Conservation (phyloP, 495 filamentous ascomycete species). For the Penicillium fimorum region DNA sequence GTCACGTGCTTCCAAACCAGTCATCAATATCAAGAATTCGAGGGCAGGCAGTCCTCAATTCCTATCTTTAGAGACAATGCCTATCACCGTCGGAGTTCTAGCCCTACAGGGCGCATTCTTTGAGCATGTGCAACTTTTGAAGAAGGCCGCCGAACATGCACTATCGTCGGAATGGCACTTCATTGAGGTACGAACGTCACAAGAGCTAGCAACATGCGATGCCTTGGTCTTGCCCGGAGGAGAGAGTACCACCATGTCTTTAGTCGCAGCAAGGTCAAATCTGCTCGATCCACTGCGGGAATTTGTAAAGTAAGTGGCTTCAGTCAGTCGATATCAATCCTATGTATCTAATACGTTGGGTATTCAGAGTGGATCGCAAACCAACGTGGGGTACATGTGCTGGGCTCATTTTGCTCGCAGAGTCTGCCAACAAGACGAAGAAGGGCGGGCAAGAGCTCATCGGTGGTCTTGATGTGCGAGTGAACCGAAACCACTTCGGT, state of each 20-base stretch:
- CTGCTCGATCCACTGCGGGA: constrained; percentile 81
- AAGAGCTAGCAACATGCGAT: constrained; percentile 69
- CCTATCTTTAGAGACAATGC: constrained; percentile 26
- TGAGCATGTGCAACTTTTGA: constrained; percentile 80
- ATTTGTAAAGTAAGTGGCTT: constrained; percentile 80
- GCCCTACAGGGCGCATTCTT: constrained; percentile 92
- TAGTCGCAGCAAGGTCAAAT: constrained; percentile 77
- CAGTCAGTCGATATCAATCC: neutral
- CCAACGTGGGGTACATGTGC: constrained; percentile 97
- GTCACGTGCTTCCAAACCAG: constrained; percentile 26
- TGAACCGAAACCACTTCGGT: constrained; percentile 95
- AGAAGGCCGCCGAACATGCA: constrained; percentile 54
- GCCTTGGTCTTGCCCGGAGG: constrained; percentile 90
- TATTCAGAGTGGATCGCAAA: constrained; percentile 53
- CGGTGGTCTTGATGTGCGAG: constrained; percentile 85
- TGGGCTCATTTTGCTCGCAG: constrained; percentile 86
- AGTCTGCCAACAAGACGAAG: constrained; percentile 84
- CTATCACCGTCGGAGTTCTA: constrained; percentile 74
- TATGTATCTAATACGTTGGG: constrained; percentile 28
- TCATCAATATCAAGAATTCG: constrained; percentile 18
- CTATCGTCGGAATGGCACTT: constrained; percentile 54
- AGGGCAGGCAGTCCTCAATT: neutral
- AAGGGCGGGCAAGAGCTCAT: constrained; percentile 91
- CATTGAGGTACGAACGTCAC: constrained; percentile 74
- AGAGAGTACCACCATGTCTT: constrained; percentile 89